Conservation (phyloP, 345 rosid species). For the Salix suchowensis region DNA sequence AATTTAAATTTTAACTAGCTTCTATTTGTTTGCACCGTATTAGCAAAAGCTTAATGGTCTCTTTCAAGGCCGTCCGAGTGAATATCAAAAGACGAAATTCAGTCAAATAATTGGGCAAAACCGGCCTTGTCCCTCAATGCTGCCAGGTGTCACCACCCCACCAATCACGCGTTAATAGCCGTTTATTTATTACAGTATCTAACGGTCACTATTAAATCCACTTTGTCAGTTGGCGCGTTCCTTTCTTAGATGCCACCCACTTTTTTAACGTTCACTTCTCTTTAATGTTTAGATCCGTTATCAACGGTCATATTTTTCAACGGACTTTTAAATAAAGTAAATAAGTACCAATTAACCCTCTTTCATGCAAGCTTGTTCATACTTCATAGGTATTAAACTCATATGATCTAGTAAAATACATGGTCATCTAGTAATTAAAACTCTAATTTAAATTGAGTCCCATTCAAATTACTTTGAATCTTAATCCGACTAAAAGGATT, state of each 20-base stretch:
- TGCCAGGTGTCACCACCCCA: conserved; percentile 17
- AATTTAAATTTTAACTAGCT: no score
- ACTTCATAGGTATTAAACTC: no score
- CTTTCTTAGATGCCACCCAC: conserved; percentile 4
- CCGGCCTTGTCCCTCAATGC: neutral
- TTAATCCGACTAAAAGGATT: no score
- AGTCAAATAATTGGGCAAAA: neutral
- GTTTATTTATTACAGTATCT: conserved; percentile 9
- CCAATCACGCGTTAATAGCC: conserved; percentile 22
- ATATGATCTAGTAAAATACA: no score
- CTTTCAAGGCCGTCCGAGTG: neutral
- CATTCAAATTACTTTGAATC: no score
- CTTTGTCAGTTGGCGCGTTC: neutral
- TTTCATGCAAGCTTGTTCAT: neutral
- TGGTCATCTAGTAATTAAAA: no score
- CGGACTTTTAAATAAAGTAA: neutral
- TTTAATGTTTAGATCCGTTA: conserved; percentile 30
- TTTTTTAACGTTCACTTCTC: neutral
- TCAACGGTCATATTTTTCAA: conserved; percentile 27
- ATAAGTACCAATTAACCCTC: neutral
- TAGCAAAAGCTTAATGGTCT: neutral
- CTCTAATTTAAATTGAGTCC: no score
- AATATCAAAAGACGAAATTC: neutral
- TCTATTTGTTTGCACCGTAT: no score
- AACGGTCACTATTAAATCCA: conserved; percentile 8